Conservation (phyloP, 192 early-diverging fungal species). For the Thoreauomyces humboldtii region DNA sequence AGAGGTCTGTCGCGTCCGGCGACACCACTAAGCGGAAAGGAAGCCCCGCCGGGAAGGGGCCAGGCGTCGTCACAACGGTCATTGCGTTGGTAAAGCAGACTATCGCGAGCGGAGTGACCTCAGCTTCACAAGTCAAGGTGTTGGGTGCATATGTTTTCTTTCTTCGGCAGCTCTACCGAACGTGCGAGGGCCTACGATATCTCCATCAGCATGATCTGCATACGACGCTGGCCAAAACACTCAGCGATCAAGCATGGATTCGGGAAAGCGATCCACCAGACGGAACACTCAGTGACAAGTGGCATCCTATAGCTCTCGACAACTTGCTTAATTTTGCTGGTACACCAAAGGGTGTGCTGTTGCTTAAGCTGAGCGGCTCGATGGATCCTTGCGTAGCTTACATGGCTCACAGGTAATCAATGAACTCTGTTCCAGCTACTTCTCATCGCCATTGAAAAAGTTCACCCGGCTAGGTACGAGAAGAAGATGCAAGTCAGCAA, state of each 20-base stretch:
- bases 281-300: constrained; percentile 23
- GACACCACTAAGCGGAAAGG: not conserved
- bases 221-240: constrained; percentile 27
- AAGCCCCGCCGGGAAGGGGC: not conserved
- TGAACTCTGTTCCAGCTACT: not conserved
- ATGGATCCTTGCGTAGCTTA: constrained; percentile 46
- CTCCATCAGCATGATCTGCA: constrained; percentile 39
- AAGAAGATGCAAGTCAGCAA: constrained; percentile 53
- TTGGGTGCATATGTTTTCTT: constrained; percentile 46
- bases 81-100: constrained; percentile 23
- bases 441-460: not conserved
- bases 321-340: constrained; percentile 53
- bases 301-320: constrained; percentile 39
- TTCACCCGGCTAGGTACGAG: constrained; percentile 41
- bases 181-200: constrained; percentile 40
- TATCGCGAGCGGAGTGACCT: not conserved
- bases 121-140: constrained; percentile 11
- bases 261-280: not conserved
- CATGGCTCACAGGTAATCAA: constrained; percentile 44
- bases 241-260: constrained; percentile 9
- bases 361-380: constrained; percentile 39
- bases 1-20: not conserved
- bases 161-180: constrained; percentile 48
- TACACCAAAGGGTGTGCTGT: constrained; percentile 47
- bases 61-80: constrained; percentile 21